Conservation (phyloP, 805 yeast genomes). For the Sugiyamaella marilandica region DNA sequence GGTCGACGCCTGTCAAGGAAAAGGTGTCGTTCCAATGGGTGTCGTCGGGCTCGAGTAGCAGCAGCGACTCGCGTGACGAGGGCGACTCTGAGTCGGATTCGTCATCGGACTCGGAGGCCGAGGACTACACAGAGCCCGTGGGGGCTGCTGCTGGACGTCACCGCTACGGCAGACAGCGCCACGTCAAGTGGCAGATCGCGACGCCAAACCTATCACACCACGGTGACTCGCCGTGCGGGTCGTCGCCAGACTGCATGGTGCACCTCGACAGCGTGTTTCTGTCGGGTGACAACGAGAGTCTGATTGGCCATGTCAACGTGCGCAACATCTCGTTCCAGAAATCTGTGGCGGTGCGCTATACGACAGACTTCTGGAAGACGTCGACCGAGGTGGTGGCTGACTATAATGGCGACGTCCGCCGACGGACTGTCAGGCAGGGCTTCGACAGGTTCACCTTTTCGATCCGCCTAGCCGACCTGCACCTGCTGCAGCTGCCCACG, state of each 20-base stretch:
- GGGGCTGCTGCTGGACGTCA: not conserved
- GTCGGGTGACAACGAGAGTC: constrained; percentile 49
- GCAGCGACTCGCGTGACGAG: constrained; percentile 21
- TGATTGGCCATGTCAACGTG: constrained; percentile 75
- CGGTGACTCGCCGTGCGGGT: constrained; percentile 14
- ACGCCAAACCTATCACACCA: constrained; percentile 30
- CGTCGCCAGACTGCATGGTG: constrained; percentile 36
- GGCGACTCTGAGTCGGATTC: constrained; percentile 19
- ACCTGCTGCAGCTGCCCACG: constrained; percentile 26
- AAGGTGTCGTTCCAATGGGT: constrained; percentile 16
- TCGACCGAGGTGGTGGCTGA: constrained; percentile 61
- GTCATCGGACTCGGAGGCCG: constrained; percentile 9
- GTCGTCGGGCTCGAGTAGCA: not conserved
- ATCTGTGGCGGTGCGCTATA: constrained; percentile 62
- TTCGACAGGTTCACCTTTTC: constrained; percentile 67
- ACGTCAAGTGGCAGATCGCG: constrained; percentile 27
- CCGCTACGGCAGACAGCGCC: not conserved
- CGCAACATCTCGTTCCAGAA: constrained; percentile 69
- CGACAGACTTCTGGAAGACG: constrained; percentile 75
- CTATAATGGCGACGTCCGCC: constrained; percentile 49
- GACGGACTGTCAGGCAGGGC: constrained; percentile 26
- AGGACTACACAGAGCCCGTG: constrained; percentile 14
- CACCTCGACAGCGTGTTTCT: constrained; percentile 63
- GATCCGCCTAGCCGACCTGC: constrained; percentile 38
- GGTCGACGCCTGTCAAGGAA: constrained; percentile 52